phyloP scores from a whole-genome alignment of 2,329 filamentous ascomycete genomes.

The Trichophyton simii region DNA sequence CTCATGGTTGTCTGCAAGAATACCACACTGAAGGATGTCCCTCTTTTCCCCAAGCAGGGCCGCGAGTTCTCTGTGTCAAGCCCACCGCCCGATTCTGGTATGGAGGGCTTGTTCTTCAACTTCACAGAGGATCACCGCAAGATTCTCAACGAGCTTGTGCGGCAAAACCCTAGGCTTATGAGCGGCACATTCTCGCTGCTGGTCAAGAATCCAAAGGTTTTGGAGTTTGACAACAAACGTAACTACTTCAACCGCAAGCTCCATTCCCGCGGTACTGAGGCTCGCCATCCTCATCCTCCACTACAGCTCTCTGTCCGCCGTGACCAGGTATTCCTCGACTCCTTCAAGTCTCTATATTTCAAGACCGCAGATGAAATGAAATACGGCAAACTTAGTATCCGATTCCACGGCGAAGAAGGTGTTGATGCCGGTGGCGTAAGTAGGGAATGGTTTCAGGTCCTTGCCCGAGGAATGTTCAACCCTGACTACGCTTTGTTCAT shows the following conservation, averaged over 20 bases:
- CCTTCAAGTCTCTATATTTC: conserved; percentile 96
- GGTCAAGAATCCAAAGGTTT: conserved; percentile 95
- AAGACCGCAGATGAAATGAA: conserved; percentile 96
- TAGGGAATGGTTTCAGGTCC: conserved; percentile 97
- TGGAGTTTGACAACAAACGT: conserved; percentile 98
- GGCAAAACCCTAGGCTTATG: conserved; percentile 96
- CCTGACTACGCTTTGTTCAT: conserved; percentile 94
- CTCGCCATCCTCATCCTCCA: conserved; percentile 59
- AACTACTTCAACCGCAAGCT: conserved; percentile 96
- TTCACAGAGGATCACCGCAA: conserved; percentile 97
- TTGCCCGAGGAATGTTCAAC: conserved; percentile 97
- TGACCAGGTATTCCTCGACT: conserved; percentile 94
- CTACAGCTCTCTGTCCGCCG: conserved; percentile 82
- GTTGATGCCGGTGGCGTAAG: conserved; percentile 96
- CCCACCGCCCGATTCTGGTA: conserved; percentile 64
- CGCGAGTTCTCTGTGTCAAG: conserved; percentile 65
- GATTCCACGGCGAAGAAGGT: conserved; percentile 94
- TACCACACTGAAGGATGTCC: conserved; percentile 62
- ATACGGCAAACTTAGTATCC: conserved; percentile 94
- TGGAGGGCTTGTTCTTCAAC: conserved; percentile 86
- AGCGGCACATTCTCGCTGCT: conserved; percentile 91
- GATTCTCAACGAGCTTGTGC: conserved; percentile 92
- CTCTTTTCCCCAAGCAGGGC: conserved; percentile 33
- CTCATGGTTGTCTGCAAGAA: conserved; percentile 99
- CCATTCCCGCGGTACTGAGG: conserved; percentile 59